Conservation (phyloP, 495 filamentous ascomycete genomes). For the Aspergillus bridgeri region DNA sequence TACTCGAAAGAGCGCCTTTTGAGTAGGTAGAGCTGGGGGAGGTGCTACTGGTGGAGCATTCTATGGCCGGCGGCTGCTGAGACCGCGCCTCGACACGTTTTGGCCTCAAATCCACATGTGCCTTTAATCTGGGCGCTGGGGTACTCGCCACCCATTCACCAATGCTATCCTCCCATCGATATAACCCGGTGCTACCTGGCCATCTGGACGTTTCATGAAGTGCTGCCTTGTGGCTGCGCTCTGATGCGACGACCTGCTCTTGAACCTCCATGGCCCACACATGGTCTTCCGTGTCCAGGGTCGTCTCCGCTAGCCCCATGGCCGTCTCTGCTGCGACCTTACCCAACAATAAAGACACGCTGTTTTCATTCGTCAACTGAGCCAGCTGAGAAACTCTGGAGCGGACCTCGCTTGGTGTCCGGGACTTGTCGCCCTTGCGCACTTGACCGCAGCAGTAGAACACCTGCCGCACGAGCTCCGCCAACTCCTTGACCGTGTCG, state of each 20-base stretch:
- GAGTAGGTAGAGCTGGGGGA: slow-evolving; percentile 19
- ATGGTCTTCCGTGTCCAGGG: slow-evolving; percentile 45
- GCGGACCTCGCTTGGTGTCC: slow-evolving; percentile 26
- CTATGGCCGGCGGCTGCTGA: slow-evolving; percentile 5
- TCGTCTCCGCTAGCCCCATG: slow-evolving; percentile 45
- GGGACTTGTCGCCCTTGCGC: slow-evolving; percentile 22
- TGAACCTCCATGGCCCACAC: slow-evolving; percentile 48
- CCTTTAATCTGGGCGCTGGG: slow-evolving; percentile 29
- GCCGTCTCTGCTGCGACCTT: slow-evolving; percentile 46
- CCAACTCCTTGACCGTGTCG: slow-evolving; percentile 37
- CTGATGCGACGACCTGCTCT: slow-evolving; percentile 27
- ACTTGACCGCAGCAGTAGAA: slow-evolving; percentile 34
- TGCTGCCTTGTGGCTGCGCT: slow-evolving; percentile 8
- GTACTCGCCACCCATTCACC: slow-evolving; percentile 52
- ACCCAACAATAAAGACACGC: slow-evolving; percentile 30
- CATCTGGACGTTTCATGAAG: slow-evolving; percentile 14
- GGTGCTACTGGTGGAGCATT: slow-evolving; percentile 27
- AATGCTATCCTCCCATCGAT: slow-evolving; percentile 55
- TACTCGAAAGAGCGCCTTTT: slow-evolving; percentile 22
- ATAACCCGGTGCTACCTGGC: slow-evolving; percentile 28
- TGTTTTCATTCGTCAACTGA: slow-evolving; percentile 18
- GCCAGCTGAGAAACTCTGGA: slow-evolving; percentile 30
- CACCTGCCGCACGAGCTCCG: slow-evolving; percentile 33
- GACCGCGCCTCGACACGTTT: slow-evolving; percentile 7
- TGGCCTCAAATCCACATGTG: slow-evolving; percentile 1